A percentile compares a stretch with the other conserved stretches of the same genome.
Evolutionary conservation across 345 rosid species (phyloP).

Genomic region (Aethionema arabicum): DNA sequence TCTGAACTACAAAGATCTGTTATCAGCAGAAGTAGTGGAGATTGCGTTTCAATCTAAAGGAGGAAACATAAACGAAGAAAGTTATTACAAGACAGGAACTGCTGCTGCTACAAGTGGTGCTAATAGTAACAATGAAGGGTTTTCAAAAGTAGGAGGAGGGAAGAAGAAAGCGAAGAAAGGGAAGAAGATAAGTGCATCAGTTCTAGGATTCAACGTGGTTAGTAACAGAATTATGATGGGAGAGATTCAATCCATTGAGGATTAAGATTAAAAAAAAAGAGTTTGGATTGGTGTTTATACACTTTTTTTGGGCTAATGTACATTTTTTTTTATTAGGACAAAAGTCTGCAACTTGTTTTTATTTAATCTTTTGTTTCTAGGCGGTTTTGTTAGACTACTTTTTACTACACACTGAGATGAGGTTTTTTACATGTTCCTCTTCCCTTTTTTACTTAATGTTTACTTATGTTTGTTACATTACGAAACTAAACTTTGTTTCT

Average conservation of each 20-base stretch:
- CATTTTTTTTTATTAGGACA: constrained; percentile 25
- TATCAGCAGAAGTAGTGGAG: constrained; percentile 82
- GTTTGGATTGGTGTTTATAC: constrained; percentile 46
- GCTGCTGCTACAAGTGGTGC: constrained; percentile 5
- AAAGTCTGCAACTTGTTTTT: constrained; percentile 27
- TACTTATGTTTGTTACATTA: too few species aligned
- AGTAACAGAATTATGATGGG: constrained; percentile 99
- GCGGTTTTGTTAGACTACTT: constrained; percentile 32
- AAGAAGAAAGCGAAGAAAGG: constrained; percentile 87
- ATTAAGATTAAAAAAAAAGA: constrained; percentile 49
- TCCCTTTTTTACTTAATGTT: too few species aligned
- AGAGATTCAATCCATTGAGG: constrained; percentile 86
- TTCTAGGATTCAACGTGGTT: constrained; percentile 87
- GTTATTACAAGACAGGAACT: constrained; percentile 41
- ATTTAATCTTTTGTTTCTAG: constrained; percentile 12
- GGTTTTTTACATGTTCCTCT: constrained; percentile 21
- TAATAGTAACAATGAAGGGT: constrained; percentile 34
- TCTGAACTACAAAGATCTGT: constrained; percentile 80
- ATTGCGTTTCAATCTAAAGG: constrained; percentile 74
- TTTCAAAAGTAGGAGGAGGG: constrained; percentile 68
- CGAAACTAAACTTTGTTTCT: too few species aligned
- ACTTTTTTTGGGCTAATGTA: constrained; percentile 39
- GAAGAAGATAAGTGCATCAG: constrained; percentile 81
- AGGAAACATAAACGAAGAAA: constrained; percentile 40
- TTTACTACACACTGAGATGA: constrained; percentile 15